Conservation (phyloP, 1,139 yeast species). For the Kodamaea derodonti region DNA sequence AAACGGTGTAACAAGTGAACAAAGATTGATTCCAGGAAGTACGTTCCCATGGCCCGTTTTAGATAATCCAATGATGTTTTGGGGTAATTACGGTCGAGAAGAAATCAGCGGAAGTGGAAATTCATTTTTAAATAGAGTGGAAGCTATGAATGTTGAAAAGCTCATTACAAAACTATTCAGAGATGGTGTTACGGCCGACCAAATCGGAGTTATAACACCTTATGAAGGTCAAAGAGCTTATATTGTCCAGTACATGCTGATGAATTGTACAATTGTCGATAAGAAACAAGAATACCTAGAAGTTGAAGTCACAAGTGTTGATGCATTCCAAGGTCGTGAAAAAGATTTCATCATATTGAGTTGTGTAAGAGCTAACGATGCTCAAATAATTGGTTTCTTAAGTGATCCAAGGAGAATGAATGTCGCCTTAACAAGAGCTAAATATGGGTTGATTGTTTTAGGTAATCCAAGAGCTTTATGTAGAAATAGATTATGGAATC, state of each 20-base stretch:
- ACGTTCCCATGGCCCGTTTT: slow-evolving; percentile 88
- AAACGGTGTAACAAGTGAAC: slow-evolving; percentile 80
- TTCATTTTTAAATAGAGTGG: slow-evolving; percentile 82
- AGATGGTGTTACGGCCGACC: slow-evolving; percentile 77
- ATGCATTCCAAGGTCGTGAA: slow-evolving; percentile 95
- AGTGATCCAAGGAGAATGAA: slow-evolving; percentile 88
- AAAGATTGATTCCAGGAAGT: slow-evolving; percentile 53
- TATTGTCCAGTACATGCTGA: slow-evolving; percentile 71
- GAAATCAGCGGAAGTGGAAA: slow-evolving; percentile 82
- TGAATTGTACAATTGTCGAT: slow-evolving; percentile 63
- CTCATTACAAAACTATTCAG: slow-evolving; percentile 68
- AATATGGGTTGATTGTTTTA: slow-evolving; percentile 73
- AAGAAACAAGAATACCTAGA: slow-evolving; percentile 57
- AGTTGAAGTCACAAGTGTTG: slow-evolving; percentile 89
- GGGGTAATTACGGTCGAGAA: slow-evolving; percentile 89
- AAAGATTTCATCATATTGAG: slow-evolving; percentile 85
- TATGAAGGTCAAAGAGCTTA: slow-evolving; percentile 93
- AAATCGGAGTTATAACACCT: slow-evolving; percentile 91
- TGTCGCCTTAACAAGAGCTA: slow-evolving; percentile 90
- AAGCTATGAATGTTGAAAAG: slow-evolving; percentile 87
- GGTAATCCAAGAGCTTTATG: slow-evolving; percentile 84
- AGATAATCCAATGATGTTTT: slow-evolving; percentile 88
- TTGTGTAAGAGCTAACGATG: slow-evolving; percentile 89
- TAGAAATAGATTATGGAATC: slow-evolving; percentile 74
- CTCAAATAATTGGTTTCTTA: slow-evolving; percentile 79